Conservation (phyloP, 23 red algal species). For the Porphyridium purpureum region DNA sequence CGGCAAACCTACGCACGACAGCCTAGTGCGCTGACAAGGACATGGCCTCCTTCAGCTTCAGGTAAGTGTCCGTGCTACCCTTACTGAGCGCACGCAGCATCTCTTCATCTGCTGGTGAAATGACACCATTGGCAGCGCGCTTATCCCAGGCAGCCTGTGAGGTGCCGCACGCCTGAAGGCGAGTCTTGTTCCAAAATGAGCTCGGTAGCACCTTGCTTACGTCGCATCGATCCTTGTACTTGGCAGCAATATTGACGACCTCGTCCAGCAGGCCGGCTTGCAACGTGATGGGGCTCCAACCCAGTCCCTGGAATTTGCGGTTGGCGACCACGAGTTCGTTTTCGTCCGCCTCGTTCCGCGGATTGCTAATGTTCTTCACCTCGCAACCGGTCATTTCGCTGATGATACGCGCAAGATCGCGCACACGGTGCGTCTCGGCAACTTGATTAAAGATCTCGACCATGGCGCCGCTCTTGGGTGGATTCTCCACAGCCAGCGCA, state of each 20-base stretch:
- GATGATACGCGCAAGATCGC: conserved; percentile 78
- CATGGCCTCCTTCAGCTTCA: no score
- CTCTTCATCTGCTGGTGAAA: no score
- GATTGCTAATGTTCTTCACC: conserved; percentile 72
- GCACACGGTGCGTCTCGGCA: conserved; percentile 88
- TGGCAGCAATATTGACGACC: conserved; percentile 72
- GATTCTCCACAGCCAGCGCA: conserved; percentile 75
- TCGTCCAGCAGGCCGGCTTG: conserved; percentile 83
- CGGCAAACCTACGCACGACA: no score
- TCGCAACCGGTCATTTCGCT: conserved; percentile 57
- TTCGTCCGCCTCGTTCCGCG: conserved; percentile 85
- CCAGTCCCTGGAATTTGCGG: conserved; percentile 74
- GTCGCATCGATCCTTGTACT: conserved; percentile 67
- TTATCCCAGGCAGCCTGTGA: no score
- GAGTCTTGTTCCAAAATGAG: conserved; percentile 93
- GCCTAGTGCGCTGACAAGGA: no score
- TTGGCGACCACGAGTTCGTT: conserved; percentile 96
- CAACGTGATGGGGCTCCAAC: conserved; percentile 57
- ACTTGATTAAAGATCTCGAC: conserved; percentile 98
- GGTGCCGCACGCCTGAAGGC: no score
- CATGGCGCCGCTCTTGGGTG: conserved; percentile 52
- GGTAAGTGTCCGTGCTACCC: no score
- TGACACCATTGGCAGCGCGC: no score
- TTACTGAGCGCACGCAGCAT: no score
- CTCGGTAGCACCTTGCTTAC: conserved; percentile 78